These are phyloP conservation scores for Eutypa lata DNA, from an alignment of 2,329 filamentous ascomycete species.

Conservation along the genomic window DNA sequence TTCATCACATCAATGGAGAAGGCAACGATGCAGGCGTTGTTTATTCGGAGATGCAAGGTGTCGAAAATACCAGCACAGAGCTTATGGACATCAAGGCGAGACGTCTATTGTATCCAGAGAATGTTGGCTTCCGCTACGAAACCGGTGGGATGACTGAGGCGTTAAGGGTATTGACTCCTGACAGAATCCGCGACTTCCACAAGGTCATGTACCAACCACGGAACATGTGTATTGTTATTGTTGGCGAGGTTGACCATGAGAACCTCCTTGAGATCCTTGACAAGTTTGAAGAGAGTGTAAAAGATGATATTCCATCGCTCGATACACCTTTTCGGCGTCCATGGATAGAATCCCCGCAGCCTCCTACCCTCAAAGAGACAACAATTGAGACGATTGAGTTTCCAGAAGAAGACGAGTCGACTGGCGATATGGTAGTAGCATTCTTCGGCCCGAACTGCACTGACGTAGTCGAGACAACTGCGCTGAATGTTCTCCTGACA, in stretches of 20 bases:
- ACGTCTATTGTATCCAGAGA: slow-evolving; percentile 79
- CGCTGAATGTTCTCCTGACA: slow-evolving; percentile 74
- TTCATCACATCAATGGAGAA: slow-evolving; percentile 90
- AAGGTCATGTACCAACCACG: slow-evolving; percentile 97
- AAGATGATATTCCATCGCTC: slow-evolving; percentile 74
- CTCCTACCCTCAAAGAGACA: slow-evolving; percentile 69
- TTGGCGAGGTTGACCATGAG: slow-evolving; percentile 85
- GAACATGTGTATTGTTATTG: slow-evolving; percentile 85
- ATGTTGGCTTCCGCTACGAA: slow-evolving; percentile 91
- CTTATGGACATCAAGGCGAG: slow-evolving; percentile 84
- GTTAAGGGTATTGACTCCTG: slow-evolving; percentile 77
- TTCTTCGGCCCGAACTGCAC: slow-evolving; percentile 85
- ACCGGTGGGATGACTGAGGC: slow-evolving; percentile 98
- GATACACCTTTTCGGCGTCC: slow-evolving; percentile 78
- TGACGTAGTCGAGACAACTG: slow-evolving; percentile 64
- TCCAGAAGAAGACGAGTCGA: slow-evolving; percentile 93
- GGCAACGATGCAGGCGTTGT: slow-evolving; percentile 96
- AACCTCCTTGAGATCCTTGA: slow-evolving; percentile 80
- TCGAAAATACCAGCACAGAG: slow-evolving; percentile 80
- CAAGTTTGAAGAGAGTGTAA: slow-evolving; percentile 81
- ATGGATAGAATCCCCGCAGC: slow-evolving; percentile 85
- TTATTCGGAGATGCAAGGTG: slow-evolving; percentile 97
- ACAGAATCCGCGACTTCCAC: slow-evolving; percentile 92
- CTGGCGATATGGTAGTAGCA: slow-evolving; percentile 79
- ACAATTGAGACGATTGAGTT: slow-evolving; percentile 80